Conservation (phyloP, 257 asterid species). For the Oldenlandia corymbosa region DNA sequence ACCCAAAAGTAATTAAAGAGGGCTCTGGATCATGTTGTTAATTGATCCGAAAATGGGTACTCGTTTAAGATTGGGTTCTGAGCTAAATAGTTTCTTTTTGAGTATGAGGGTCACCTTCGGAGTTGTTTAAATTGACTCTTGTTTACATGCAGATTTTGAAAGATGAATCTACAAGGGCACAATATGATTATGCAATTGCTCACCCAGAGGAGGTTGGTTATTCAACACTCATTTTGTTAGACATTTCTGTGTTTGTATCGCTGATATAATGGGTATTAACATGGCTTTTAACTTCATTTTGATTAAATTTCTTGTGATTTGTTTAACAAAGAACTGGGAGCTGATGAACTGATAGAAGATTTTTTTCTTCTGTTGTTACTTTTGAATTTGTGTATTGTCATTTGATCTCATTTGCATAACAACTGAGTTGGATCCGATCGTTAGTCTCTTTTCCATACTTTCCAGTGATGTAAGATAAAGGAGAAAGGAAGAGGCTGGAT, state of each 20-base stretch:
- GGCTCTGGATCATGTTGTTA: no score
- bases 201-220: slow-evolving; percentile 91
- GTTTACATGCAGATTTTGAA: slow-evolving; percentile 60
- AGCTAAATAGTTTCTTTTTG: no score
- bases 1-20: background rate
- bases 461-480: no score
- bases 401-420: no score
- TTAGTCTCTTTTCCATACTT: no score
- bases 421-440: no score
- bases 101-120: no score
- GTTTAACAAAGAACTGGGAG: background rate
- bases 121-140: slow-evolving; percentile 15
- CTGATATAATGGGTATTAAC: background rate
- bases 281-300: background rate
- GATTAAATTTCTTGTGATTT: background rate
- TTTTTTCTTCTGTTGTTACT: background rate
- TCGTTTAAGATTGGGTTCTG: no score
- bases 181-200: slow-evolving; percentile 92
- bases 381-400: background rate
- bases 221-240: background rate
- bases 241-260: background rate
- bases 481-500: background rate
- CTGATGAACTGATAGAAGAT: background rate
- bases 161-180: slow-evolving; percentile 93
- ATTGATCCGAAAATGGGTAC: no score